Evolutionary conservation across 352 stramenopile genomes (phyloP).

Genomic region (Poterioochromonas sp.): DNA sequence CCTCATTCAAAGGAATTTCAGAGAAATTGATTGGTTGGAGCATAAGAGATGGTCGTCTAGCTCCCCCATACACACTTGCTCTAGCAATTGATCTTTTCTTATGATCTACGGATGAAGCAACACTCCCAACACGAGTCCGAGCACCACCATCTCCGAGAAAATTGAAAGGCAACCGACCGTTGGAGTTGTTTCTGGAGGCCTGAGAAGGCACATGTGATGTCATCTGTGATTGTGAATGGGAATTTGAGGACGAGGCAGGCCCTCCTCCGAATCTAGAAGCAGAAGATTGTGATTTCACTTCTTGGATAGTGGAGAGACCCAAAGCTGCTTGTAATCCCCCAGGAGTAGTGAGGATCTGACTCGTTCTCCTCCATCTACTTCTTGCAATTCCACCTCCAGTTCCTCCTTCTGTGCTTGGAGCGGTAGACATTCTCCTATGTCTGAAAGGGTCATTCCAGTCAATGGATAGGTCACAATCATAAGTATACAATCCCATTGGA

Average conservation of each 20-base stretch:
- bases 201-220: no score
- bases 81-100: no score
- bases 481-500: constrained; percentile 37
- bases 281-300: background rate
- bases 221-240: background rate
- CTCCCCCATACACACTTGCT: no score
- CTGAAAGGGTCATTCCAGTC: constrained; percentile 29
- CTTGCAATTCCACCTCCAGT: no score
- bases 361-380: background rate
- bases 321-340: background rate
- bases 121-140: no score
- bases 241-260: background rate
- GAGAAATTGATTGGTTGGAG: background rate
- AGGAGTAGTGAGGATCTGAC: background rate
- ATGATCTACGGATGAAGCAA: no score
- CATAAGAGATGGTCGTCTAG: background rate
- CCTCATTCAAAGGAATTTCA: no score
- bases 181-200: background rate
- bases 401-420: background rate
- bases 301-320: background rate
- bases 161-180: background rate
- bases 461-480: constrained; percentile 36
- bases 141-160: no score
- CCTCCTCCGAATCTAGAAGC: background rate
- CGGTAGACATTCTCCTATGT: background rate